Evolutionary conservation across 768 basidiomycete species (phyloP).

Genomic region (Pleurotus djamor): DNA sequence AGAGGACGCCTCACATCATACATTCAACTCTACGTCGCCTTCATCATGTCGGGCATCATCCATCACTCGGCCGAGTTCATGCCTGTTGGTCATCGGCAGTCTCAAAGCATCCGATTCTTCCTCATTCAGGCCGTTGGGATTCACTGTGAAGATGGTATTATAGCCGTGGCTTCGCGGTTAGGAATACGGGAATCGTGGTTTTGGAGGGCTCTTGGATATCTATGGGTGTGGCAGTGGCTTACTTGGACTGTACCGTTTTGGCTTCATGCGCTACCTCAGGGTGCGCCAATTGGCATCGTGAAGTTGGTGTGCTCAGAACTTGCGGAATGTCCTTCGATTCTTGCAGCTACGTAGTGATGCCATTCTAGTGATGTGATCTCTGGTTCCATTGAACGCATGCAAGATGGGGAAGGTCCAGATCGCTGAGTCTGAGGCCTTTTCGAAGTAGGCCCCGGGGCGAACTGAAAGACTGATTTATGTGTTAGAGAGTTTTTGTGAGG

Average conservation of each 20-base stretch:
- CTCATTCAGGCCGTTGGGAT: slow-evolving; percentile 30
- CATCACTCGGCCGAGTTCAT: slow-evolving; percentile 31
- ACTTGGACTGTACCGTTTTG: neutral
- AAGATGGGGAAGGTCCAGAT: no score
- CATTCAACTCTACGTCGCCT: slow-evolving; percentile 30
- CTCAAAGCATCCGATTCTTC: slow-evolving; percentile 28
- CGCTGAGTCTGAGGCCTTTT: no score
- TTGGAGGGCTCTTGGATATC: slow-evolving; percentile 19
- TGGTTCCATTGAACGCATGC: no score
- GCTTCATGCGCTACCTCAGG: neutral
- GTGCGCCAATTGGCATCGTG: neutral
- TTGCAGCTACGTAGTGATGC: no score
- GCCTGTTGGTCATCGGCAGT: slow-evolving; percentile 19
- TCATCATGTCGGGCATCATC: slow-evolving; percentile 28
- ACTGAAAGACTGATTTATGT: no score
- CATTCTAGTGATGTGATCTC: no score
- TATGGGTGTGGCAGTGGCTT: slow-evolving; percentile 23
- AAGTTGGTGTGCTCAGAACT: no score
- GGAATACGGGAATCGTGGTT: slow-evolving; percentile 2
- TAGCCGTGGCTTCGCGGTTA: slow-evolving; percentile 9
- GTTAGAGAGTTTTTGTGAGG: no score
- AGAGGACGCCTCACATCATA: slow-evolving; percentile 21
- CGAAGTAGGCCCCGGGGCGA: no score
- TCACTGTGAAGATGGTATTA: slow-evolving; percentile 19
- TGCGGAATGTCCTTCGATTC: no score